Conservation (phyloP, 495 filamentous ascomycete genomes). For the Parachaetomium inaequale region DNA sequence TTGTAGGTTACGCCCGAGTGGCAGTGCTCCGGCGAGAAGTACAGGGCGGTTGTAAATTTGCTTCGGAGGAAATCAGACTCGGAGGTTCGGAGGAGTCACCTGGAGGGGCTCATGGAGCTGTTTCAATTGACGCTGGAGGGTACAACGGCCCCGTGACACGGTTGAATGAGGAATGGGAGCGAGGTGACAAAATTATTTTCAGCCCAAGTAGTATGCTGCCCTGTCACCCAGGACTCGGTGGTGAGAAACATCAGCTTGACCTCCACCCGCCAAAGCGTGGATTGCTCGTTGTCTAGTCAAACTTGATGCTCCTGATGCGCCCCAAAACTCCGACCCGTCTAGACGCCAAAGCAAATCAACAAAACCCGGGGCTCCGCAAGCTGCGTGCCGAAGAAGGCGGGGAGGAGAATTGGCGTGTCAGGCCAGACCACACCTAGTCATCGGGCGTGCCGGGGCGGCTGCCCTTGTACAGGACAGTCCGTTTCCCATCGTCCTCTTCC, state of each 20-base stretch:
- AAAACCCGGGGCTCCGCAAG: slow-evolving; percentile 14
- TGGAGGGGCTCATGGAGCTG: no score
- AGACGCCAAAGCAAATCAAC: slow-evolving; percentile 6
- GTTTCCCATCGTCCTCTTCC: slow-evolving; percentile 33
- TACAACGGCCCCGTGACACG: neutral
- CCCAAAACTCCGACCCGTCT: slow-evolving; percentile 7
- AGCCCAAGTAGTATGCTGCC: neutral
- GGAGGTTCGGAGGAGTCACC: no score
- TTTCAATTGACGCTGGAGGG: neutral
- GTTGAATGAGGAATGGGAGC: neutral
- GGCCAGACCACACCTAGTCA: slow-evolving; percentile 37
- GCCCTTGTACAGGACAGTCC: slow-evolving; percentile 32
- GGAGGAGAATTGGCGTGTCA: slow-evolving; percentile 25
- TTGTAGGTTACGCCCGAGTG: no score
- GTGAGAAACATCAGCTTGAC: no score
- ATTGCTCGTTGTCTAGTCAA: neutral
- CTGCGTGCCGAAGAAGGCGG: slow-evolving; percentile 16
- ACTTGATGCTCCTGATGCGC: neutral
- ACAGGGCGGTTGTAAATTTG: neutral
- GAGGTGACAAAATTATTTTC: neutral
- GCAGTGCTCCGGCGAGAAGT: no score
- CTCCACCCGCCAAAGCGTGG: no score
- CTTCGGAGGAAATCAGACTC: neutral
- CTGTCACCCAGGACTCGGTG: no score
- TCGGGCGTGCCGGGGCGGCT: slow-evolving; percentile 37